Conservation (phyloP, 2,329 filamentous ascomycete species). For the Emmonsia crescens region DNA sequence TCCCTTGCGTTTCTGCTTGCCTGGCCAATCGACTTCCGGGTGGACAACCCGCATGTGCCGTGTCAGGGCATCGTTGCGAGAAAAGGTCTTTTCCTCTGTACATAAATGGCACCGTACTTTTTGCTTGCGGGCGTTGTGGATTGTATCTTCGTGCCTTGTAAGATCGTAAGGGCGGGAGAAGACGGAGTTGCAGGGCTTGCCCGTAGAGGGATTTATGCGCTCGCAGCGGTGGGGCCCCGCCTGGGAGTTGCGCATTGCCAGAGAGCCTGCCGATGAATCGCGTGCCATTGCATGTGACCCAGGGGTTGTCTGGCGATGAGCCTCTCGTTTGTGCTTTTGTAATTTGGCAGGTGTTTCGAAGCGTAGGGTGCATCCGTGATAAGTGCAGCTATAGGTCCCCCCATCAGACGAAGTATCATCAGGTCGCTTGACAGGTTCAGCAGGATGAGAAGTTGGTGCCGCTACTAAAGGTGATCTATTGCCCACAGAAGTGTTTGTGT, state of each 20-base stretch:
- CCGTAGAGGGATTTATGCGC: constrained; percentile 85
- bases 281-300: constrained; percentile 33
- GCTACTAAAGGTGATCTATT: constrained; percentile 14
- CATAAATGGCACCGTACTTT: constrained; percentile 91
- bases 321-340: constrained; percentile 92
- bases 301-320: constrained; percentile 65
- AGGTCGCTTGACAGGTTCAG: constrained; percentile 42
- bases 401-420: constrained; percentile 58
- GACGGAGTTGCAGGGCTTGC: constrained; percentile 85
- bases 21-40: constrained; percentile 74
- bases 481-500: constrained; percentile 22
- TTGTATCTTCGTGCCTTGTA: constrained; percentile 92
- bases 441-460: constrained; percentile 29
- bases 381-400: constrained; percentile 93
- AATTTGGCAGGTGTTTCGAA: constrained; percentile 81
- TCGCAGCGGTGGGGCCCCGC: constrained; percentile 89
- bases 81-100: constrained; percentile 95
- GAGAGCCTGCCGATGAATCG: constrained; percentile 37
- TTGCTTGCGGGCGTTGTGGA: constrained; percentile 87
- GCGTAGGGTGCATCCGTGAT: constrained; percentile 76
- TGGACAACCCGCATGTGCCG: constrained; percentile 91
- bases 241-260: constrained; percentile 64
- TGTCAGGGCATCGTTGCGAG: constrained; percentile 85
- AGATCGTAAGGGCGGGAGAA: constrained; percentile 96
- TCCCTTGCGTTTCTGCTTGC: constrained; percentile 42